Evolutionary conservation across 495 filamentous ascomycete species (phyloP), one percentile per base, ranked within the genome.

Genomic region (Antarctomyces pellizariae): DNA sequence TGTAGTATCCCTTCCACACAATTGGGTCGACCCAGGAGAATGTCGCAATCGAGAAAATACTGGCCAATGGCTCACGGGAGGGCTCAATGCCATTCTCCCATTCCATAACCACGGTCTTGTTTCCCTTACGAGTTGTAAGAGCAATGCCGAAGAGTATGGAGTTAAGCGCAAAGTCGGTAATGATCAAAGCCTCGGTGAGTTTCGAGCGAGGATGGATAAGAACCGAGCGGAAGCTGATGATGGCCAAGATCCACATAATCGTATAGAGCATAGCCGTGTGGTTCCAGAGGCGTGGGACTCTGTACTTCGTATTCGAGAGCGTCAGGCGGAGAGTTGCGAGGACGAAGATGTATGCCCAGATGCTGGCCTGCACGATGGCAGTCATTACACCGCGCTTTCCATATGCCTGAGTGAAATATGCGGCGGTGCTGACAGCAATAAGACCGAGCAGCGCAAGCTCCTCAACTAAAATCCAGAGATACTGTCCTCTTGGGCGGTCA

Each of bases 21-120:
- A 99, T 70, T 1, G 72, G 46, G 47, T 95, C 82, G 17, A 95
- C 60, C 89, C 89, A 99, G 7, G 62, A 47, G 43, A 92, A 99
- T 7, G 77, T 90, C 12, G 71, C 69, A 16, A 92, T 54, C 1
- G 84, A 92, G 33, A 93, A 60, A 9, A 93, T 49, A 36, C 79
- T 92, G 3, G 89, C 86, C 20, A 75, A 52, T 16, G 79, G 76
- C 44, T 99, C 78, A 22, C 56, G 59, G 7, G 78, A 75, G 3
- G 89, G 89, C 41, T 86, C 67, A 24, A 99, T 60, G 23, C 70
- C 69, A 26, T 74, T 76, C 42, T 91, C 78, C 49, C 79, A 74
- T 42, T 90, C 76, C 35, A 93, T 50, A 15, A 80, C 41, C 8
- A 99, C 75, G 3, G 69, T 59, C 48, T 83, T 91, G 46, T 95